phyloP scores from a whole-genome alignment of 192 early-diverging fungal genomes.

The Backusella circina region DNA sequence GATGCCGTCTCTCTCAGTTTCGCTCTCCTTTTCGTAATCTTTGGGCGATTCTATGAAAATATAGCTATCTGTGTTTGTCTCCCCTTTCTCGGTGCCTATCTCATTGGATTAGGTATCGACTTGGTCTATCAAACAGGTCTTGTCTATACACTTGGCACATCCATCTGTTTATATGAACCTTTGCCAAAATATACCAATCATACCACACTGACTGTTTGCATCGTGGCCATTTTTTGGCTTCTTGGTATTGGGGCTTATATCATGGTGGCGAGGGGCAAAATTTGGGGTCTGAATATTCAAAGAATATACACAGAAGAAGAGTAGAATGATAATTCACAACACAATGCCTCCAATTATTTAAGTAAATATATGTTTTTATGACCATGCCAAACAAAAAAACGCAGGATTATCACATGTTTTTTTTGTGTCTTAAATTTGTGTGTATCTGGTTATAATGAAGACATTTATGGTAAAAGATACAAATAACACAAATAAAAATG shows the following conservation, averaged over 20 bases:
- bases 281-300: background rate
- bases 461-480: background rate
- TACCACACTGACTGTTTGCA: background rate
- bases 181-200: background rate
- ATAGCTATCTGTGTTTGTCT: conserved; percentile 42
- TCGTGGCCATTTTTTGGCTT: background rate
- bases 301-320: background rate
- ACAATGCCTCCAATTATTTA: background rate
- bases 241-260: background rate
- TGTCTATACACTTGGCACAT: background rate
- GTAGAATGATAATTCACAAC: background rate
- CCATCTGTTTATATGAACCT: background rate
- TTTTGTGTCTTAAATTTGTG: background rate
- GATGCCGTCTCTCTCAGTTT: conserved; percentile 23
- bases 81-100: conserved; percentile 48
- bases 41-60: conserved; percentile 39
- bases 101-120: conserved; percentile 49
- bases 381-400: background rate
- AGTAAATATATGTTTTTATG: background rate
- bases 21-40: conserved; percentile 31
- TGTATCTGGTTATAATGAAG: background rate
- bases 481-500: background rate
- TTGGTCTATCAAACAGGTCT: conserved; percentile 48
- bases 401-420: background rate
- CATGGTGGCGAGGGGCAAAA: background rate